A percentile compares a stretch with the other conserved stretches of the same genome.
These are phyloP conservation scores for Pseudogymnoascus sp. DNA, from an alignment of 2,329 filamentous ascomycete species.

Conservation along the genomic window DNA sequence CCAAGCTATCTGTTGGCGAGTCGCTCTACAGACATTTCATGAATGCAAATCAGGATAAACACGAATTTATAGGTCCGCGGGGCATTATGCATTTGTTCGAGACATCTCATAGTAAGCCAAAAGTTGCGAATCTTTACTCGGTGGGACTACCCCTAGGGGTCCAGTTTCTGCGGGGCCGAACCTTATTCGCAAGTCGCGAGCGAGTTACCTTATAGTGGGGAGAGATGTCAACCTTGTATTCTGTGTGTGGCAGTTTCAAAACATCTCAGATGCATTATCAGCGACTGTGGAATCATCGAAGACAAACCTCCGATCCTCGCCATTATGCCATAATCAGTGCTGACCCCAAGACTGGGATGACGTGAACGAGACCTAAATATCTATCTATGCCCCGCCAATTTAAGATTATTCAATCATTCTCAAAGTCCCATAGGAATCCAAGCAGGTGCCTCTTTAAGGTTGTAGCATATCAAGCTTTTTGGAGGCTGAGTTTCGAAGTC, in stretches of 20 bases:
- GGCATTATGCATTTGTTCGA: background rate
- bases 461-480: background rate
- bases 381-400: no score
- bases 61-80: background rate
- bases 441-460: background rate
- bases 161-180: background rate
- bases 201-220: background rate
- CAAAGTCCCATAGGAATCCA: background rate
- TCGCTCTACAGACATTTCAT: background rate
- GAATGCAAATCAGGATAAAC: background rate
- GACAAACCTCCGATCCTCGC: background rate
- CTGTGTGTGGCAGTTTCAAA: background rate
- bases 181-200: background rate
- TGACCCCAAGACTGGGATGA: background rate
- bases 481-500: background rate
- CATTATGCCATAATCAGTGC: background rate
- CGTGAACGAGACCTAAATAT: background rate
- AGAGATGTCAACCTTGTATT: background rate
- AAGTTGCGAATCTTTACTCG: background rate
- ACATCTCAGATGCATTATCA: background rate
- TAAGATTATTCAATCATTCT: background rate
- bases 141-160: background rate
- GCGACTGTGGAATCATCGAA: background rate
- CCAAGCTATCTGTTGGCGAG: background rate
- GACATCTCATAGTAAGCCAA: background rate